These are phyloP conservation scores for Chrysosphaeria jannelii DNA, from an alignment of 2,329 filamentous ascomycete species.

Conservation along the genomic window DNA sequence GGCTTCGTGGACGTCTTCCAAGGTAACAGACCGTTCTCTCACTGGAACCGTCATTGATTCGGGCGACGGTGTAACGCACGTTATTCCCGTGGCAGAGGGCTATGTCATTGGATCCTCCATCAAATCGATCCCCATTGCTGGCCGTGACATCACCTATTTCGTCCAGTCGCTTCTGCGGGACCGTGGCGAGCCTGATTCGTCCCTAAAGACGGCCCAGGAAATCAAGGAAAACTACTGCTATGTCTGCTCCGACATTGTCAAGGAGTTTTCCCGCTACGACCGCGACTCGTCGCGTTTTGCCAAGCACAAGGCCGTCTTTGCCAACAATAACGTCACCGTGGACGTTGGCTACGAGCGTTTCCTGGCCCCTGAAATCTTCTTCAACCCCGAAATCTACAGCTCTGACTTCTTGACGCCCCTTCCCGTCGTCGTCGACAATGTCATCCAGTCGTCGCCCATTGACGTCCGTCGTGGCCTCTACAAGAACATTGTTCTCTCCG, in stretches of 20 bases:
- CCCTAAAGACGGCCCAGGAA: slow-evolving; percentile 84
- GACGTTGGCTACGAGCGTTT: slow-evolving; percentile 97
- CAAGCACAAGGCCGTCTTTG: slow-evolving; percentile 64
- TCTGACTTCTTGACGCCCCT: slow-evolving; percentile 94
- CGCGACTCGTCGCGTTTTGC: slow-evolving; percentile 72
- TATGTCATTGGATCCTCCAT: slow-evolving; percentile 98
- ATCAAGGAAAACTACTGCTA: slow-evolving; percentile 99
- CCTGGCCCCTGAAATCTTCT: slow-evolving; percentile 95
- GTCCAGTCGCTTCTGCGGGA: slow-evolving; percentile 89
- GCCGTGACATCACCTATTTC: slow-evolving; percentile 95
- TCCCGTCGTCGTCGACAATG: slow-evolving; percentile 76
- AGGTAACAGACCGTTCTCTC: slow-evolving; percentile 82
- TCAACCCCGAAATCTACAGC: slow-evolving; percentile 98
- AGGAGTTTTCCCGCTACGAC: slow-evolving; percentile 88
- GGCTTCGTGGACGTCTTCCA: slow-evolving; percentile 94
- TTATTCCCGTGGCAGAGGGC: slow-evolving; percentile 92
- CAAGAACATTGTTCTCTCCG: slow-evolving; percentile 98
- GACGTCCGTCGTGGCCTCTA: slow-evolving; percentile 90
- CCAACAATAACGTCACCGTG: slow-evolving; percentile 59
- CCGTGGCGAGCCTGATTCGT: slow-evolving; percentile 86
- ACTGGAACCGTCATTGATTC: slow-evolving; percentile 97
- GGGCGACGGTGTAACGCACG: slow-evolving; percentile 94
- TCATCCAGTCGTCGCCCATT: slow-evolving; percentile 93
- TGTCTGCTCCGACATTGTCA: slow-evolving; percentile 93
- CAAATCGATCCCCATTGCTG: slow-evolving; percentile 94